Evolutionary conservation across 305 asterid genomes (phyloP).

Genomic region (Fraxinus velutina): DNA sequence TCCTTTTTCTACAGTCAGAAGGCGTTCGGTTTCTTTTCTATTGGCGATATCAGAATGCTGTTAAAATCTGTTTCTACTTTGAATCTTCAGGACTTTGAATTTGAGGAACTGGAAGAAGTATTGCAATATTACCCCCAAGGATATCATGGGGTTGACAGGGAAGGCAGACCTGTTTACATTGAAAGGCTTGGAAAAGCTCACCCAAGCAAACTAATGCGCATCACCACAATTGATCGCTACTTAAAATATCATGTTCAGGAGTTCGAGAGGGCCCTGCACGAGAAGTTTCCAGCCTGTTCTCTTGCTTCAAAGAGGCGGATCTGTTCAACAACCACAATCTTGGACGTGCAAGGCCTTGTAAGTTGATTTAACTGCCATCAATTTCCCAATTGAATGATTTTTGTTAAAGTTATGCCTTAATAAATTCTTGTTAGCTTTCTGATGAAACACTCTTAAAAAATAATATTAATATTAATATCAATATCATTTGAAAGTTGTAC

Average conservation of each 20-base stretch:
- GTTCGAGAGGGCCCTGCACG: slow-evolving; percentile 75
- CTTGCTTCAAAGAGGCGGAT: slow-evolving; percentile 77
- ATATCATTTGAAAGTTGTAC: not conserved
- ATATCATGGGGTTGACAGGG: slow-evolving; percentile 95
- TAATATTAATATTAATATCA: not conserved
- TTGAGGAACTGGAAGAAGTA: slow-evolving; percentile 83
- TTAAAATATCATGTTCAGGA: slow-evolving; percentile 91
- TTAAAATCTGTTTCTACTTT: slow-evolving; percentile 15
- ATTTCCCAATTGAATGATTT: slow-evolving; percentile 19
- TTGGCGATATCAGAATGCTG: not conserved
- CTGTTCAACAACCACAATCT: slow-evolving; percentile 74
- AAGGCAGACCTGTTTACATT: slow-evolving; percentile 90
- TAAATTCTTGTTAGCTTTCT: slow-evolving; percentile 6
- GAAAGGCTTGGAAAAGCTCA: slow-evolving; percentile 96
- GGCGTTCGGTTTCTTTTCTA: not conserved
- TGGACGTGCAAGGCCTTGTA: slow-evolving; percentile 96
- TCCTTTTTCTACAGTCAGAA: not conserved
- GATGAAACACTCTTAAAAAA: not conserved
- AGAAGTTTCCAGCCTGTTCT: slow-evolving; percentile 94
- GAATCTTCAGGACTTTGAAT: slow-evolving; percentile 66
- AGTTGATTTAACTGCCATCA: slow-evolving; percentile 30
- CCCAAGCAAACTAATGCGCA: slow-evolving; percentile 70
- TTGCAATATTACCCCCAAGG: slow-evolving; percentile 93
- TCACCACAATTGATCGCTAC: slow-evolving; percentile 79
- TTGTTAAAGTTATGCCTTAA: slow-evolving; percentile 5